A percentile compares a stretch with the other conserved stretches of the same genome.
Conservation (phyloP, 2,329 filamentous ascomycete species). For the Talaromyces piceae region DNA sequence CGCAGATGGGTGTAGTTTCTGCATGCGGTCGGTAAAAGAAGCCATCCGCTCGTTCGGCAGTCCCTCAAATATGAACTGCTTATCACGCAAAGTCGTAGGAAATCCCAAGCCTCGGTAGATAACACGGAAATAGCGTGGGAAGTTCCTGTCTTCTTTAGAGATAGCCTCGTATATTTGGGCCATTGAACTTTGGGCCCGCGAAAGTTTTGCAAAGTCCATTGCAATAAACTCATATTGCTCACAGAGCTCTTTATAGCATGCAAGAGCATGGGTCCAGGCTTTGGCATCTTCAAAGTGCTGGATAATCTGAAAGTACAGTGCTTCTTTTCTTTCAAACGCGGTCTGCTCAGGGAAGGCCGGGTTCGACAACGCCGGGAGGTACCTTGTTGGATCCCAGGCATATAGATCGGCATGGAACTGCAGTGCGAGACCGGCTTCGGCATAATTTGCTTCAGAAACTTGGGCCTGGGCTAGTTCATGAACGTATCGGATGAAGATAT, state of each 20-base stretch:
- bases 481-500: conserved; percentile 93
- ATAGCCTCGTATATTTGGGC: conserved; percentile 87
- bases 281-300: conserved; percentile 91
- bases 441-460: conserved; percentile 64
- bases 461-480: conserved; percentile 82
- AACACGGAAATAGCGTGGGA: conserved; percentile 86
- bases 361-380: conserved; percentile 59
- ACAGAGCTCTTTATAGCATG: conserved; percentile 83
- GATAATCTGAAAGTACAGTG: conserved; percentile 89
- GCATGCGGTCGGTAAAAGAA: conserved; percentile 84
- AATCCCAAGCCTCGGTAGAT: conserved; percentile 86
- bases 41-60: conserved; percentile 66
- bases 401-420: conserved; percentile 89
- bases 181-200: conserved; percentile 80
- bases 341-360: conserved; percentile 76
- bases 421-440: conserved; percentile 81
- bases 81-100: conserved; percentile 70
- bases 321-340: conserved; percentile 86
- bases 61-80: conserved; percentile 88
- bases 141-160: conserved; percentile 67
- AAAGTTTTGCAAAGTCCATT: conserved; percentile 88
- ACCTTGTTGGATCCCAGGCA: conserved; percentile 71
- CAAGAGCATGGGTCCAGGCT: conserved; percentile 81
- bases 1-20: conserved; percentile 79
- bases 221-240: conserved; percentile 82